Conservation (phyloP, 2,329 filamentous ascomycete genomes). For the Pseudogymnoascus sp. region DNA sequence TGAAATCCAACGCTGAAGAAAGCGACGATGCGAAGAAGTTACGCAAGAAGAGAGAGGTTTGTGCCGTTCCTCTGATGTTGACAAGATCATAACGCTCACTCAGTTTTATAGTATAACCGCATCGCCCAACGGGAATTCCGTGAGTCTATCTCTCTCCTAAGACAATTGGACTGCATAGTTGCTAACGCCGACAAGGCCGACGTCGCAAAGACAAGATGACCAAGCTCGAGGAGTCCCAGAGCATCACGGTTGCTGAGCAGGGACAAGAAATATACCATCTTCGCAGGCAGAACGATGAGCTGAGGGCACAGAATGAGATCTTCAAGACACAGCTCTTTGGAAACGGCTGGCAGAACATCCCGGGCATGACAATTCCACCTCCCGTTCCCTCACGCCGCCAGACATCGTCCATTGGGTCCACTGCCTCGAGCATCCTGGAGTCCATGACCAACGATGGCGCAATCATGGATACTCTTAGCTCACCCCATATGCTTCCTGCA, state of each 20-base stretch:
- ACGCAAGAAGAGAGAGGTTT: background rate
- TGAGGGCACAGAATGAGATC: constrained; percentile 33
- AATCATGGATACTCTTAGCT: background rate
- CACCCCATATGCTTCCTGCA: constrained; percentile 26
- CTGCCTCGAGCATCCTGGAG: background rate
- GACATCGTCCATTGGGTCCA: constrained; percentile 15
- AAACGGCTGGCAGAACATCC: constrained; percentile 12
- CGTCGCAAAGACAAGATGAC: constrained; percentile 37
- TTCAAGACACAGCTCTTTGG: constrained; percentile 30
- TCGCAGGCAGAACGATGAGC: constrained; percentile 32
- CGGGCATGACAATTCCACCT: constrained; percentile 19
- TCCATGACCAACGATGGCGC: background rate
- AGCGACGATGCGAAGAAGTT: background rate
- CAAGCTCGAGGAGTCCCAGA: constrained; percentile 35
- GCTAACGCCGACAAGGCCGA: constrained; percentile 27
- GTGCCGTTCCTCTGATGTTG: background rate
- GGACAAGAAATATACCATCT: constrained; percentile 34
- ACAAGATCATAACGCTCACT: background rate
- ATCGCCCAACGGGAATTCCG: constrained; percentile 37
- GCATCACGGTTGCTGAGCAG: constrained; percentile 32
- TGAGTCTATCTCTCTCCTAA: constrained; percentile 22
- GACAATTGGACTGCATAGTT: constrained; percentile 13
- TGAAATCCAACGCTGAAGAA: background rate
- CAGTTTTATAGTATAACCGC: constrained; percentile 30
- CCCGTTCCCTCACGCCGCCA: constrained; percentile 20